These are phyloP conservation scores for Hypoxylon fuscum DNA, from an alignment of 495 filamentous ascomycete species.

Conservation along the genomic window DNA sequence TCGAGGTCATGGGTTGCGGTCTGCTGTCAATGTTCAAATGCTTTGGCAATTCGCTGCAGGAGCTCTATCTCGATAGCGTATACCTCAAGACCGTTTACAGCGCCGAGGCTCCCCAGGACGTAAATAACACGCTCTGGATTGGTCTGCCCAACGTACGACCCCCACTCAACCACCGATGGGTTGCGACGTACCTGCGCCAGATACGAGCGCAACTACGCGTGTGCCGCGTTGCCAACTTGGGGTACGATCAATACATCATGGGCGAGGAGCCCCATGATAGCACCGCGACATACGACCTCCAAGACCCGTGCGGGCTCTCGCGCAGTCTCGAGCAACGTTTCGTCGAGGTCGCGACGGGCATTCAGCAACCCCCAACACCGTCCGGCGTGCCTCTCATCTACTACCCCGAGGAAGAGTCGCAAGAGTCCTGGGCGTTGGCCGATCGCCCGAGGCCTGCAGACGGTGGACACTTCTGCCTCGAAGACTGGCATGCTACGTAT, in stretches of 20 bases:
- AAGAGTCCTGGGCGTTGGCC: conserved; percentile 29
- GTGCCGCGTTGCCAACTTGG: conserved; percentile 34
- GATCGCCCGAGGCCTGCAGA: background rate
- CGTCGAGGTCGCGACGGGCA: conserved; percentile 38
- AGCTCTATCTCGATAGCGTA: conserved; percentile 39
- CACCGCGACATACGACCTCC: conserved; percentile 28
- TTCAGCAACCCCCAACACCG: conserved; percentile 17
- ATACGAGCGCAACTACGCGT: conserved; percentile 25
- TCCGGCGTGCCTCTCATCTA: conserved; percentile 27
- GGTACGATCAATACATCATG: conserved; percentile 30
- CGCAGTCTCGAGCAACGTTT: conserved; percentile 39
- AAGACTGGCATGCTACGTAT: conserved; percentile 20
- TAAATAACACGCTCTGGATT: conserved; percentile 37
- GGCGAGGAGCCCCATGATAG: background rate
- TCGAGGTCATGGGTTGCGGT: conserved; percentile 29
- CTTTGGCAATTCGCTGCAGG: conserved; percentile 28
- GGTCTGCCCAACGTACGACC: conserved; percentile 37
- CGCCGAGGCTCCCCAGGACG: conserved; percentile 13
- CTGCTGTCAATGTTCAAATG: conserved; percentile 14
- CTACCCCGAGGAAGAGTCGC: conserved; percentile 15
- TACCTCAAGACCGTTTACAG: conserved; percentile 36
- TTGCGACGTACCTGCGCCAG: conserved; percentile 35
- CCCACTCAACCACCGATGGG: conserved; percentile 24
- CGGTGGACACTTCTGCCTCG: background rate
- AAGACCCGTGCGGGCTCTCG: conserved; percentile 31